Conservation (phyloP, 2,329 filamentous ascomycete species). For the Botryotinia narcissicola region DNA sequence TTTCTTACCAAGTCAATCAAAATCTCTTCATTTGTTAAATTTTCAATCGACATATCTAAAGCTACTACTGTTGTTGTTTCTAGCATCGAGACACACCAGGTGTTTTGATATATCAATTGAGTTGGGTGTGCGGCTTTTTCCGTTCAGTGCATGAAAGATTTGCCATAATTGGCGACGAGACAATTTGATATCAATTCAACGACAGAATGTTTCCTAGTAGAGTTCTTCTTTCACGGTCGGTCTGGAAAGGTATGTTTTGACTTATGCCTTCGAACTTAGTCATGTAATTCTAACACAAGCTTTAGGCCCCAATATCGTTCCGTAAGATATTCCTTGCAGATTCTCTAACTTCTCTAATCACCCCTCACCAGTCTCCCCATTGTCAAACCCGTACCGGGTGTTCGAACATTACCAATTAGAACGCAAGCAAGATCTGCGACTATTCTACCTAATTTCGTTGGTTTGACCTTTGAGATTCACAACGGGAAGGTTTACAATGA, state of each 20-base stretch:
- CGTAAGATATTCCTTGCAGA: slow-evolving; percentile 49
- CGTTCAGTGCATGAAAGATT: background rate
- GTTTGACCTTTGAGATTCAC: slow-evolving; percentile 67
- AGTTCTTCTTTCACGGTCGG: slow-evolving; percentile 59
- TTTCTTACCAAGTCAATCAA: rapidly evolving
- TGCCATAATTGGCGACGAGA: background rate
- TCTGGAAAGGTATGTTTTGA: slow-evolving; percentile 66
- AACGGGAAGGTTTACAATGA: slow-evolving; percentile 71
- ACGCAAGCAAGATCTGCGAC: slow-evolving; percentile 70
- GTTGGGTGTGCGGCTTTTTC: background rate
- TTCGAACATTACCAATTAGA: slow-evolving; percentile 60
- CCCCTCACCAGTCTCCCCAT: slow-evolving; percentile 51
- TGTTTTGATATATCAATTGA: background rate
- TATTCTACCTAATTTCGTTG: slow-evolving; percentile 71
- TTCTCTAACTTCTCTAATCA: slow-evolving; percentile 37
- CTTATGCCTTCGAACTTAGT: background rate
- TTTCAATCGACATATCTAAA: background rate
- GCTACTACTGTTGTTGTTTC: background rate
- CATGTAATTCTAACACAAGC: slow-evolving; percentile 30
- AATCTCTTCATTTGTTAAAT: background rate
- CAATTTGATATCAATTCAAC: slow-evolving; percentile 17
- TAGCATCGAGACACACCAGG: background rate
- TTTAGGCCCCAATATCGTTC: slow-evolving; percentile 66
- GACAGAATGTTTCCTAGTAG: slow-evolving; percentile 56
- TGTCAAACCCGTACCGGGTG: slow-evolving; percentile 47